Conservation (phyloP, 2,329 filamentous ascomycete genomes). For the Colletotrichum nymphaeae region DNA sequence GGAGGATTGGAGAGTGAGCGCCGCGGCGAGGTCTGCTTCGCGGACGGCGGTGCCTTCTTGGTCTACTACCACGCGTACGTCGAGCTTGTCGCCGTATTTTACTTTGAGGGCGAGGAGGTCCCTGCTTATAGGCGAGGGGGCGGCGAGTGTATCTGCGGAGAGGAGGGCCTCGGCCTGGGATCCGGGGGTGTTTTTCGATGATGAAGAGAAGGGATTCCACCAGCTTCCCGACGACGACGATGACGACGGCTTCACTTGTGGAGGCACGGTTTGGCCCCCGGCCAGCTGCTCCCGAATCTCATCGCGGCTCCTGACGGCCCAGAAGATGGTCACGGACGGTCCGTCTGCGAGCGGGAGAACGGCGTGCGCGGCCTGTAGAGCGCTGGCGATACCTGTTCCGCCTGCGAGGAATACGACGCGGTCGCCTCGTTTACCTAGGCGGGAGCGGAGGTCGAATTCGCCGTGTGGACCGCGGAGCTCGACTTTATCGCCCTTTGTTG, state of each 20-base stretch:
- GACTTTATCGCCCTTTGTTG: slow-evolving; percentile 65
- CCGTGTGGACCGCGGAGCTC: slow-evolving; percentile 83
- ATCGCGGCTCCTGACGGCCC: slow-evolving; percentile 76
- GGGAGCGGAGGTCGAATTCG: slow-evolving; percentile 66
- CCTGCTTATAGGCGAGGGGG: slow-evolving; percentile 64
- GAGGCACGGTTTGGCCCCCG: background rate
- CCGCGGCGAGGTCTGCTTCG: slow-evolving; percentile 57
- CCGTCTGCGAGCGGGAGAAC: slow-evolving; percentile 71
- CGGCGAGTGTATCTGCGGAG: slow-evolving; percentile 32
- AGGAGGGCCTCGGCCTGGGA: slow-evolving; percentile 38
- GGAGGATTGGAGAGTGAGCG: slow-evolving; percentile 40
- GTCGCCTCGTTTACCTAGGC: slow-evolving; percentile 46
- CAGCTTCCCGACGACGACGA: slow-evolving; percentile 35
- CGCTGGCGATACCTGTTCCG: slow-evolving; percentile 92
- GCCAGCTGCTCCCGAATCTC: slow-evolving; percentile 55
- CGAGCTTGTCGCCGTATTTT: slow-evolving; percentile 65
- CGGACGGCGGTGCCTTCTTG: slow-evolving; percentile 78
- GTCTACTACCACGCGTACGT: slow-evolving; percentile 83
- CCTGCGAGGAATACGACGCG: slow-evolving; percentile 87
- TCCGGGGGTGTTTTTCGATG: background rate
- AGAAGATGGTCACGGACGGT: slow-evolving; percentile 76
- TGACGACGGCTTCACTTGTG: slow-evolving; percentile 17
- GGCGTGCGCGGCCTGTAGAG: slow-evolving; percentile 80
- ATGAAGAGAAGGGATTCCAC: slow-evolving; percentile 26
- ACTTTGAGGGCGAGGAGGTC: slow-evolving; percentile 73